Conservation (phyloP, 805 yeast species). For the Yamadazyma scolyti region DNA sequence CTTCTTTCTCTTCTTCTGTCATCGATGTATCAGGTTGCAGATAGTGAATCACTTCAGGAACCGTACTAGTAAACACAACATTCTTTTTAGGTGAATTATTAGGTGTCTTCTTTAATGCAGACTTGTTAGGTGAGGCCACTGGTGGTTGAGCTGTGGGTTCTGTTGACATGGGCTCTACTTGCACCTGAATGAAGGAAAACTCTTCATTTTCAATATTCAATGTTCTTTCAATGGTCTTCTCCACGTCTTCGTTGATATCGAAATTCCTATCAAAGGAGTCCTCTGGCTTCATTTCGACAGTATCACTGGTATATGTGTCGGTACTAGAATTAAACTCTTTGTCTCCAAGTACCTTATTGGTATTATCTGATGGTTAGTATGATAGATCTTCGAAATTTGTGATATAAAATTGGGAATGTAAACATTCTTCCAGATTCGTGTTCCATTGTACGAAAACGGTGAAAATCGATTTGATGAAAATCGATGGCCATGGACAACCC, state of each 20-base stretch:
- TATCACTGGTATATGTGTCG: slow-evolving; percentile 39
- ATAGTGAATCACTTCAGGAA: slow-evolving; percentile 32
- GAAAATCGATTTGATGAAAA: too few relatives aligned
- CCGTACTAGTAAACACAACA: slow-evolving; percentile 29
- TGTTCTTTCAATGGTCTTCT: slow-evolving; percentile 4
- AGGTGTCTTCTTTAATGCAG: slow-evolving; percentile 30
- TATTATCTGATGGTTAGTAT: too few relatives aligned
- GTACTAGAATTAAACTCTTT: slow-evolving; percentile 37
- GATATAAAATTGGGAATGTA: too few relatives aligned
- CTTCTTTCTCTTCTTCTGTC: slow-evolving; percentile 4
- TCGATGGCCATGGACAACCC: too few relatives aligned
- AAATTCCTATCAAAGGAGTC: slow-evolving; percentile 20
- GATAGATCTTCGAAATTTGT: too few relatives aligned
- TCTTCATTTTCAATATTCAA: slow-evolving; percentile 17
- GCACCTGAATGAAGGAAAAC: slow-evolving; percentile 17
- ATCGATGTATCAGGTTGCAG: slow-evolving; percentile 5
- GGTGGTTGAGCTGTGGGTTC: background rate
- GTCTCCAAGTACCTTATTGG: too few relatives aligned
- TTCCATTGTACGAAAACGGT: too few relatives aligned
- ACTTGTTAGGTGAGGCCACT: slow-evolving; percentile 32
- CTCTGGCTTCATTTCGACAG: slow-evolving; percentile 6
- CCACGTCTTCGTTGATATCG: slow-evolving; percentile 13
- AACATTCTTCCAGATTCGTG: too few relatives aligned
- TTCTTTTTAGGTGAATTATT: slow-evolving; percentile 34
- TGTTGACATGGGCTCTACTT: background rate